A percentile compares a stretch with the other conserved stretches of the same genome.
These are phyloP conservation scores for Candida ovalis DNA, from an alignment of 805 yeast genomes.

Conservation along the genomic window DNA sequence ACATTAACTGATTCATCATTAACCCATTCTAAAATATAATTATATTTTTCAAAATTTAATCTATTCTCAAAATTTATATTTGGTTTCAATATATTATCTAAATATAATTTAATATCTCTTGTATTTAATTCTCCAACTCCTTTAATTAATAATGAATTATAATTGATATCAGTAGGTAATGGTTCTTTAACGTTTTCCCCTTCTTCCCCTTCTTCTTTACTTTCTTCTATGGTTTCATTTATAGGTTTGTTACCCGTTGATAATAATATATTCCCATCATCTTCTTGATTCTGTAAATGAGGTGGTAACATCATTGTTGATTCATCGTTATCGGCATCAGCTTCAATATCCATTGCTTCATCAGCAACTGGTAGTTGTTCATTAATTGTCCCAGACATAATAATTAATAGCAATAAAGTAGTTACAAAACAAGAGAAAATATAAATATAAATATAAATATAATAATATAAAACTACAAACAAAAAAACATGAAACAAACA, in stretches of 20 bases:
- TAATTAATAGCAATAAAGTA: background rate
- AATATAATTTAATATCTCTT: slow-evolving; percentile 51
- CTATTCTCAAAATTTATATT: slow-evolving; percentile 26
- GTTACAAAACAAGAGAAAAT: background rate
- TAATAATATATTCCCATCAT: too few species aligned
- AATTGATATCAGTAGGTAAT: slow-evolving; percentile 32
- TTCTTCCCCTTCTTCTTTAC: background rate
- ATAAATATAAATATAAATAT: too few species aligned
- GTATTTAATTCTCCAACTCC: slow-evolving; percentile 69
- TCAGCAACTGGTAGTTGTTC: slow-evolving; percentile 14
- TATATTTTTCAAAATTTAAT: slow-evolving; percentile 25
- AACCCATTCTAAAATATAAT: slow-evolving; percentile 58
- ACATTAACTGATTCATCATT: slow-evolving; percentile 57
- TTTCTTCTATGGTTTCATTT: too few species aligned
- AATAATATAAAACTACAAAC: too few species aligned
- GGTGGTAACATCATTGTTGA: slow-evolving; percentile 18
- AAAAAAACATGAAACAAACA: too few species aligned
- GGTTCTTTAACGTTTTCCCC: slow-evolving; percentile 5
- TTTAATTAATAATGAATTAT: slow-evolving; percentile 44
- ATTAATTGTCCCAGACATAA: slow-evolving; percentile 18
- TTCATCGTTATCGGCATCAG: slow-evolving; percentile 3
- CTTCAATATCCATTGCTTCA: slow-evolving; percentile 19
- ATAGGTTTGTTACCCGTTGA: slow-evolving; percentile 3
- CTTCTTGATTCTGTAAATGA: slow-evolving; percentile 15
- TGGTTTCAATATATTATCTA: slow-evolving; percentile 43